A percentile compares a stretch with the other conserved stretches of the same genome.
phyloP scores from a whole-genome alignment of 768 basidiomycete genomes.

The Cystofilobasidium macerans region DNA sequence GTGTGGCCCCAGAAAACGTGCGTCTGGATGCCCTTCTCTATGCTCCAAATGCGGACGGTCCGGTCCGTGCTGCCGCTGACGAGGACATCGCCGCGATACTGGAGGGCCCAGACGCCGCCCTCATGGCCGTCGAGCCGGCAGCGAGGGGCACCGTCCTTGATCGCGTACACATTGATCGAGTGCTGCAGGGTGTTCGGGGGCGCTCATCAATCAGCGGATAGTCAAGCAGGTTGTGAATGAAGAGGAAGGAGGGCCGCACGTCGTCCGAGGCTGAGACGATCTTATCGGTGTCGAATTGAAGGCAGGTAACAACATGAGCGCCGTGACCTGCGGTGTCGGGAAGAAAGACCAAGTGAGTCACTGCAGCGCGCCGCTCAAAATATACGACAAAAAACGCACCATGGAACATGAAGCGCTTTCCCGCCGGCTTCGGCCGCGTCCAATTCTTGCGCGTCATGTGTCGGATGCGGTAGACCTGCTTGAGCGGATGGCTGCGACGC shows the following conservation, averaged over 20 bases:
- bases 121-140: slow-evolving; percentile 77
- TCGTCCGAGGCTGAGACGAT: slow-evolving; percentile 97
- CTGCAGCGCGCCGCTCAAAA: too few relatives aligned
- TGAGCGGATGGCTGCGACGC: slow-evolving; percentile 22
- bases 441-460: slow-evolving; percentile 21
- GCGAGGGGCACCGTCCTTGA: slow-evolving; percentile 63
- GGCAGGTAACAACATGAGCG: slow-evolving; percentile 73
- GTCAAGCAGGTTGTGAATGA: background rate
- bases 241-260: background rate
- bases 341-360: too few relatives aligned
- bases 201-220: background rate
- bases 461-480: slow-evolving; percentile 26
- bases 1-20: slow-evolving; percentile 95
- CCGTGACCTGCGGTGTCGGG: slow-evolving; percentile 65
- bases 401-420: slow-evolving; percentile 23
- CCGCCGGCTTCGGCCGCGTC: slow-evolving; percentile 16
- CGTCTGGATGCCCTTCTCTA: slow-evolving; percentile 65
- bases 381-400: slow-evolving; percentile 11
- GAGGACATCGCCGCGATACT: slow-evolving; percentile 57
- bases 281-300: slow-evolving; percentile 84
- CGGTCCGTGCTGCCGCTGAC: slow-evolving; percentile 90
- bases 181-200: slow-evolving; percentile 40
- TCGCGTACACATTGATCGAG: slow-evolving; percentile 87
- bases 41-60: slow-evolving; percentile 84
- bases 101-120: slow-evolving; percentile 92